phyloP scores from a whole-genome alignment of 2,329 filamentous ascomycete species.

The Raffaelea albimanens region DNA sequence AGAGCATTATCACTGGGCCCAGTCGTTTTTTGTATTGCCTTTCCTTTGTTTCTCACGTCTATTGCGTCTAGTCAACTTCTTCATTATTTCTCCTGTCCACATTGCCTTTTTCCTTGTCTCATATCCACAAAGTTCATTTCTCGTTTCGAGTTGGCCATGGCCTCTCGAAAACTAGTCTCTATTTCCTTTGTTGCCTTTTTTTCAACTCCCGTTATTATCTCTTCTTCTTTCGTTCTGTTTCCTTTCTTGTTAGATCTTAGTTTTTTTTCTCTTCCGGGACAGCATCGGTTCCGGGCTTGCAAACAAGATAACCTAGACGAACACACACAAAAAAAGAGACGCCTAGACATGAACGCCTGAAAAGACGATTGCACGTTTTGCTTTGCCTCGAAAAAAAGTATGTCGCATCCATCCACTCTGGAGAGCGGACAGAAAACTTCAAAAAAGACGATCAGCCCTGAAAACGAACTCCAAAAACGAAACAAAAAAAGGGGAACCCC shows the following conservation, averaged over 20 bases:
- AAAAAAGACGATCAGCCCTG: not conserved
- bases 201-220: constrained; percentile 40
- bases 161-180: not conserved
- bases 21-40: constrained; percentile 5
- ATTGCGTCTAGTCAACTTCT: constrained; percentile 4
- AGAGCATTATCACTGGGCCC: not conserved
- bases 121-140: not conserved
- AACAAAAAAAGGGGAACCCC: no score
- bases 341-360: no score
- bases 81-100: not conserved
- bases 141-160: no score
- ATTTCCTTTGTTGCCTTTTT: constrained; percentile 2
- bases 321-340: no score
- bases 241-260: not conserved
- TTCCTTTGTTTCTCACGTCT: not conserved
- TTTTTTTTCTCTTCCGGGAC: not conserved
- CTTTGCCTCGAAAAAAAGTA: no score
- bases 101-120: not conserved
- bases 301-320: no score
- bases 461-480: no score
- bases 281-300: no score
- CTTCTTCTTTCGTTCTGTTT: not conserved
- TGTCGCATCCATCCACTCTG: no score
- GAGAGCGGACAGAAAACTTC: no score
- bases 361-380: no score